Percentiles rank a stretch among this genome's conserved stretches.
These are phyloP conservation scores for Colletotrichum liriopes DNA, from an alignment of 2,329 filamentous ascomycete genomes.

Conservation along the genomic window DNA sequence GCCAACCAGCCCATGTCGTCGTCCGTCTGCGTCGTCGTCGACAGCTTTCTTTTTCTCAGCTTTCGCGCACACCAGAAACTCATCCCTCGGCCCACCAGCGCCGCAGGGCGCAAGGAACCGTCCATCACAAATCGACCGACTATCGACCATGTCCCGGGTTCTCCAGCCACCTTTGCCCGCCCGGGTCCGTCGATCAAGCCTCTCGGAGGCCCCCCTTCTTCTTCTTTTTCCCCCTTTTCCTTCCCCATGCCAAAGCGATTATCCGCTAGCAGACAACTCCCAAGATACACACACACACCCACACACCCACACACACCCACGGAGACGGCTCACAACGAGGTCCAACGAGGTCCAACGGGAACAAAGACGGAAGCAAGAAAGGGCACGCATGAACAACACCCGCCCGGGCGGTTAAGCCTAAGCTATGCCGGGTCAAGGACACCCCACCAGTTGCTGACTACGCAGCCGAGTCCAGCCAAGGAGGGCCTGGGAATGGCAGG, in stretches of 20 bases:
- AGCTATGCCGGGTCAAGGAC: conserved; percentile 20
- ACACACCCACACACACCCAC: background rate
- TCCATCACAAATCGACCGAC: background rate
- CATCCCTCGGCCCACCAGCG: background rate
- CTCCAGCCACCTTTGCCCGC: background rate
- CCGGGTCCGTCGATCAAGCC: conserved; percentile 1
- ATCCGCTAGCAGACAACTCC: background rate
- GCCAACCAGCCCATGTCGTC: background rate
- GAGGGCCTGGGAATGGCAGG: conserved; percentile 20
- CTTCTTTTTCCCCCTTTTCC: background rate
- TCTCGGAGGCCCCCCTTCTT: background rate
- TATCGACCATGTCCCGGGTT: background rate
- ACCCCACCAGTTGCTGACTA: background rate
- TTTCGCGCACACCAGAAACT: background rate
- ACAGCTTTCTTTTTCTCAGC: background rate
- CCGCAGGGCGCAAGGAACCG: background rate
- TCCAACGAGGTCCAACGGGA: background rate
- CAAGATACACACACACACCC: background rate
- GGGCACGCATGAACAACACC: conserved; percentile 26
- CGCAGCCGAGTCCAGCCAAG: background rate
- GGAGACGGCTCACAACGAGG: background rate
- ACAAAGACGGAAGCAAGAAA: background rate
- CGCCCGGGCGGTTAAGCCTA: conserved; percentile 38
- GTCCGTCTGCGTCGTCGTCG: background rate
- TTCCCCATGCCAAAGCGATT: conserved; percentile 1